These are phyloP conservation scores for Apophysomyces trapeziformis DNA, from an alignment of 371 early-diverging fungal genomes.

Conservation along the genomic window DNA sequence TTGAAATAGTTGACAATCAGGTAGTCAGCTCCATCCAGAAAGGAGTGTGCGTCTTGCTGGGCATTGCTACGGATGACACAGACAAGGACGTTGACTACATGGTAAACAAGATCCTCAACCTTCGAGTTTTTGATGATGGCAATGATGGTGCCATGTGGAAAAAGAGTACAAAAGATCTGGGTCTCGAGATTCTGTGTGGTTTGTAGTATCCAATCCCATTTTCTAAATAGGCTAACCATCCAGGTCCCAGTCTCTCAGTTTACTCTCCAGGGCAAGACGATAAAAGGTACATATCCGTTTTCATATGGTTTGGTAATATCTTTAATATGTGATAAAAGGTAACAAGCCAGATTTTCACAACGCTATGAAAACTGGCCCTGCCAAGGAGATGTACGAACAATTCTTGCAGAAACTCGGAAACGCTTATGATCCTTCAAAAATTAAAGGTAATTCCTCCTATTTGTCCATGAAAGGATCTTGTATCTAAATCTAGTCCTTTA, in stretches of 20 bases:
- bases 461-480: neutral
- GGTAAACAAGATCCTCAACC: slow-evolving; percentile 72
- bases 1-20: slow-evolving; percentile 58
- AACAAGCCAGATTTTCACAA: slow-evolving; percentile 90
- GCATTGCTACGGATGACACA: slow-evolving; percentile 75
- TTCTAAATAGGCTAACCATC: neutral
- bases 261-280: slow-evolving; percentile 76
- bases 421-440: slow-evolving; percentile 63
- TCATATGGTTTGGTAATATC: slow-evolving; percentile 2
- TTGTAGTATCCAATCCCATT: slow-evolving; percentile 13
- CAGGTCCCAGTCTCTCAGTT: slow-evolving; percentile 76
- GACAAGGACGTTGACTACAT: slow-evolving; percentile 76
- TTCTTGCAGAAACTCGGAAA: slow-evolving; percentile 74
- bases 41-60: slow-evolving; percentile 80
- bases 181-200: slow-evolving; percentile 77
- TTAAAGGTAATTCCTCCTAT: slow-evolving; percentile 62
- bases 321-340: slow-evolving; percentile 30
- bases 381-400: slow-evolving; percentile 71
- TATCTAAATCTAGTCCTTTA: neutral
- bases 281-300: slow-evolving; percentile 57
- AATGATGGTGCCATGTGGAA: slow-evolving; percentile 69
- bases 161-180: slow-evolving; percentile 71
- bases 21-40: slow-evolving; percentile 73
- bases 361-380: slow-evolving; percentile 75
- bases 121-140: slow-evolving; percentile 77